Percentiles rank a stretch among this genome's conserved stretches.
These are phyloP conservation scores for Skeletonema grethae DNA, from an alignment of 108 stramenopile genomes.

Conservation along the genomic window DNA sequence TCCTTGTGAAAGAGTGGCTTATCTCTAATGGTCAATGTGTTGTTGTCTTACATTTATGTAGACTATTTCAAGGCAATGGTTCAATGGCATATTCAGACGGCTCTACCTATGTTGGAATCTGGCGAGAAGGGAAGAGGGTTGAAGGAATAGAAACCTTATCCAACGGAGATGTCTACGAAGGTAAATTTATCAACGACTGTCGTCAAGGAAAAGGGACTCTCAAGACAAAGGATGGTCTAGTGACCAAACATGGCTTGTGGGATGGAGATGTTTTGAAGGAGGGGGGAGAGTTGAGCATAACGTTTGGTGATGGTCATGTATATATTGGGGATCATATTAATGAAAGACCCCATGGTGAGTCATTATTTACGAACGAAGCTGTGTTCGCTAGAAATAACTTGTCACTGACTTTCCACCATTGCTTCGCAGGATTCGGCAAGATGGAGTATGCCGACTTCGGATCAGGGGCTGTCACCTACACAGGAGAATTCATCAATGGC, in stretches of 20 bases:
- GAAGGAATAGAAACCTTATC: conserved; percentile 27
- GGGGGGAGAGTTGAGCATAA: conserved; percentile 25
- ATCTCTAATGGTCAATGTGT: background rate
- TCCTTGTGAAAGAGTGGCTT: background rate
- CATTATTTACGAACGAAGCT: too few relatives aligned
- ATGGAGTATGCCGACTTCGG: conserved; percentile 39
- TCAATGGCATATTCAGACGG: conserved; percentile 24
- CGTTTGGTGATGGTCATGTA: conserved; percentile 31
- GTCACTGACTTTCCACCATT: too few relatives aligned
- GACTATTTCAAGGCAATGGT: conserved; percentile 37
- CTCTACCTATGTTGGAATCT: conserved; percentile 24
- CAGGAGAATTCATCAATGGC: conserved; percentile 36
- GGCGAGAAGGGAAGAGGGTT: conserved; percentile 19
- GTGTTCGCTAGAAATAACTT: too few relatives aligned
- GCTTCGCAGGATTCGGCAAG: conserved; percentile 25
- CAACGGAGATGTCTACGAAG: conserved; percentile 46
- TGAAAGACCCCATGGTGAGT: conserved; percentile 40
- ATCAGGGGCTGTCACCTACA: conserved; percentile 26
- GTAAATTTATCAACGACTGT: conserved; percentile 25
- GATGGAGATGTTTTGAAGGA: conserved; percentile 25
- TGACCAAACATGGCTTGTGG: conserved; percentile 32
- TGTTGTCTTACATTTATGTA: background rate
- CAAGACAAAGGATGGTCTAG: conserved; percentile 9
- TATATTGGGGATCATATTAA: conserved; percentile 35
- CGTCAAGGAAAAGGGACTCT: conserved; percentile 40